Base-by-base conservation (phyloP, 1,139 yeast species). In the Yamadazyma kanchanaburiensis region DNA sequence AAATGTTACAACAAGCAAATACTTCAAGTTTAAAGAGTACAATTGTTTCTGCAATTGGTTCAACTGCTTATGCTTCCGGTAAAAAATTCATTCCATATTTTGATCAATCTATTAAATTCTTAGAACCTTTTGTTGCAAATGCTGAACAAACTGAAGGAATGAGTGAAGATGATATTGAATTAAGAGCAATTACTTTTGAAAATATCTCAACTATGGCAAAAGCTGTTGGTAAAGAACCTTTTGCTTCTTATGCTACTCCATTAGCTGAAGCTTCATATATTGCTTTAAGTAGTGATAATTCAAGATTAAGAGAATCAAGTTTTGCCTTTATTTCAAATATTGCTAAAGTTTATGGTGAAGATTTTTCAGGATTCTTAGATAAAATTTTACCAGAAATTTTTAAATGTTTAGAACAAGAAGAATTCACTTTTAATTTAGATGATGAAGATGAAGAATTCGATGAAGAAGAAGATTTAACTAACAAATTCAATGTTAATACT, bases 1-100 rank as follows among this genome's bases (percentile, higher is more conserved):
- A 74, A 38, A 81, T 91, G 83, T 75, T 91, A 49, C 81, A 77
- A 48, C 67, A 70, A 45, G 78, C 82, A 22, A 72, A 76, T 45
- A 68, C 87, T 22, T 68, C 80, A 4, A 73, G 83, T 27, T 74
- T 91, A 54, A 86, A 84, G 64, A 74, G 91, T 29, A 85, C 94
- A 32, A 85, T 91, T 50, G 96, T 91, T 36, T 85, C 95, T 34
- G 96, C 97, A 22, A 85, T 91, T 53, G 97, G 97, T 34, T 88
- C 97, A 22, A 87, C 96, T 39, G 98, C 98, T 23, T 88, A 82
- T 51, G 95, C 98, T 33, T 80, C 95, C 31, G 96, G 96, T 58
- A 81, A 81, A 49, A 74, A 83, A 24, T 91, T 86, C 61, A 67
- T 74, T 40, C 97, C 97, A 39, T 91, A 72, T 67, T 89, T 89